A percentile compares a stretch with the other conserved stretches of the same genome.
Evolutionary conservation across 202 grass and related monocot species (phyloP).

Genomic region (Schoenoplectus triqueter): DNA sequence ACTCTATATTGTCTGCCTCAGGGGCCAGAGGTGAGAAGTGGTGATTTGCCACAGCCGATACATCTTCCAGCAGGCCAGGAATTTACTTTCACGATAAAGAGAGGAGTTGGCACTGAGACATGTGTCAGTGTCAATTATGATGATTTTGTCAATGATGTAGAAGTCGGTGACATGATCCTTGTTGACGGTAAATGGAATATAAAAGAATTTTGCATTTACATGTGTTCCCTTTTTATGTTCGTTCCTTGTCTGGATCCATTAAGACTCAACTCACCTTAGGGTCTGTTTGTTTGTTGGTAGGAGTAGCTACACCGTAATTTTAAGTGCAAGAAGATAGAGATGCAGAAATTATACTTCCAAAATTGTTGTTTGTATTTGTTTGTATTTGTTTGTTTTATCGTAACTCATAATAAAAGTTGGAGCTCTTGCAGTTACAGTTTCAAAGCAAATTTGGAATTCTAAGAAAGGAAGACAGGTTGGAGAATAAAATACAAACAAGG

Average conservation of each 20-base stretch:
- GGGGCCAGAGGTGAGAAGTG: constrained; percentile 97
- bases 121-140: constrained; percentile 99
- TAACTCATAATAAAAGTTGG: too few relatives aligned
- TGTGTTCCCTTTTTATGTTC: background rate
- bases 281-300: too few relatives aligned
- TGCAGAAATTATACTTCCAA: too few relatives aligned
- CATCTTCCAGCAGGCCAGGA: constrained; percentile 64
- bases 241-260: constrained; percentile 17
- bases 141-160: constrained; percentile 95
- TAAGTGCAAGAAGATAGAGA: too few relatives aligned
- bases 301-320: too few relatives aligned
- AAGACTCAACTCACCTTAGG: background rate
- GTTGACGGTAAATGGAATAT: constrained; percentile 72
- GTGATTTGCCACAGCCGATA: constrained; percentile 90
- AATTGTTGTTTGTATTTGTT: too few relatives aligned
- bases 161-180: constrained; percentile 98
- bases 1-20: constrained; percentile 48
- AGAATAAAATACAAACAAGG: too few relatives aligned
- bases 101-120: constrained; percentile 89
- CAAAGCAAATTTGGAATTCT: too few relatives aligned
- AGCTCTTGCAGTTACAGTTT: too few relatives aligned
- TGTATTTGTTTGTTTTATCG: too few relatives aligned
- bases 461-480: too few relatives aligned
- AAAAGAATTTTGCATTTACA: background rate
- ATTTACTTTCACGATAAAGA: constrained; percentile 93